Percentiles rank a stretch among this genome's conserved stretches.
These are phyloP conservation scores for Podospora pseudocomata DNA, from an alignment of 495 filamentous ascomycete species.

Conservation along the genomic window DNA sequence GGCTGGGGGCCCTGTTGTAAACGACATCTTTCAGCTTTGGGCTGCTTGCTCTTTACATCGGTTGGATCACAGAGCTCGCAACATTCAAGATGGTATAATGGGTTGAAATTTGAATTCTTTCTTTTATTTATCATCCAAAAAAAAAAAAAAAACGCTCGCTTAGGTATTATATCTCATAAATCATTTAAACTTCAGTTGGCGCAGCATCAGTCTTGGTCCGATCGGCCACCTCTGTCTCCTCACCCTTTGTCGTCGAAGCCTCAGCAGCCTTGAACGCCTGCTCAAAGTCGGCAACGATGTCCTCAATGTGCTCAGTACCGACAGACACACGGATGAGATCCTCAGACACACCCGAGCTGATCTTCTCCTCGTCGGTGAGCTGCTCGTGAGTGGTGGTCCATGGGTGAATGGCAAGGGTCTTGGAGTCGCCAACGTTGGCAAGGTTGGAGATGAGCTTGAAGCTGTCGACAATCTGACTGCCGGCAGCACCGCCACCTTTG, in stretches of 20 bases:
- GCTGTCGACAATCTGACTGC: conserved; percentile 83
- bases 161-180: neutral
- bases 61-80: neutral
- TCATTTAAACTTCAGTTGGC: conserved; percentile 35
- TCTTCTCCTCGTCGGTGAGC: conserved; percentile 76
- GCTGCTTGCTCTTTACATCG: neutral
- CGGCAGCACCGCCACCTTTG: conserved; percentile 78
- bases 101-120: neutral
- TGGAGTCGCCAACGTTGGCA: conserved; percentile 73
- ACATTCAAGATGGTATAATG: neutral
- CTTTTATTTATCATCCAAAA: neutral
- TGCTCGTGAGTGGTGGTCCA: conserved; percentile 97
- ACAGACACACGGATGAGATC: conserved; percentile 96
- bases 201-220: conserved; percentile 36
- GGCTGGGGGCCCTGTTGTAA: neutral
- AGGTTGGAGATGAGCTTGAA: conserved; percentile 95
- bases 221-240: conserved; percentile 16
- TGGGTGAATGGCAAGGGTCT: conserved; percentile 95
- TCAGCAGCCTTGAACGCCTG: conserved; percentile 71
- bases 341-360: conserved; percentile 79
- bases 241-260: conserved; percentile 30
- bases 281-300: conserved; percentile 94
- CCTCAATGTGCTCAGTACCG: conserved; percentile 95
- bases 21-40: neutral
- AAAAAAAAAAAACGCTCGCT: conserved; percentile 7